Percentiles rank a stretch among this genome's conserved stretches.
phyloP scores from a whole-genome alignment of 192 early-diverging fungal genomes.

The Linnemannia zychae region DNA sequence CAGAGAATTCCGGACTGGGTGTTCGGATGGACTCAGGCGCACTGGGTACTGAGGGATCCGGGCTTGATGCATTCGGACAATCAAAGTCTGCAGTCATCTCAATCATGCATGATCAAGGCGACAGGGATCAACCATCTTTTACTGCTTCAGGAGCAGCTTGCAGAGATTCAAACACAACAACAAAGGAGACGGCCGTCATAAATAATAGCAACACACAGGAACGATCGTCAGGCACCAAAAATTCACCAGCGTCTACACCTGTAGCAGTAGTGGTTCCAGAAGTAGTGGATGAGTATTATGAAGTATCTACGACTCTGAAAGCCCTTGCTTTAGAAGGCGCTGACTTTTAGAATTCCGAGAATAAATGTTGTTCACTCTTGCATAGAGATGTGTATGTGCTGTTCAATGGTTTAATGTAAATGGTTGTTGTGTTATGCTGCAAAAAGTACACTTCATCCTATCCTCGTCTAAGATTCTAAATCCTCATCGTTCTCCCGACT shows the following conservation, averaged over 20 bases:
- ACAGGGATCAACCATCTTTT: not conserved
- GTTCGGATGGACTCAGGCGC: not conserved
- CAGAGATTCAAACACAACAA: not conserved
- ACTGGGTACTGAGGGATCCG: not conserved
- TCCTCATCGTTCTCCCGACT: not conserved
- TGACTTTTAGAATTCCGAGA: slow-evolving; percentile 23
- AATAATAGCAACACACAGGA: slow-evolving; percentile 8
- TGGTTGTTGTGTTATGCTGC: slow-evolving; percentile 11
- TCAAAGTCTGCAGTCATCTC: not conserved
- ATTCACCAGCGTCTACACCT: not conserved
- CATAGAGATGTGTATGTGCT: not conserved
- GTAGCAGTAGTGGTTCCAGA: slow-evolving; percentile 11
- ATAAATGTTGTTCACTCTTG: not conserved
- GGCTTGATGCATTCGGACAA: not conserved
- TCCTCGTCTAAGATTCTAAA: not conserved
- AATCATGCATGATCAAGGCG: not conserved
- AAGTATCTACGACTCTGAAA: slow-evolving; percentile 48
- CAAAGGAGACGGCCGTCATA: not conserved
- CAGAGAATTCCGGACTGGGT: slow-evolving; percentile 9
- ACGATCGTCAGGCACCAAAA: slow-evolving; percentile 4
- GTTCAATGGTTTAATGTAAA: slow-evolving; percentile 9
- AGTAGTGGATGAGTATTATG: slow-evolving; percentile 48
- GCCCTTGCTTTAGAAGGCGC: slow-evolving; percentile 51
- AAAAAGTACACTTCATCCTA: not conserved
- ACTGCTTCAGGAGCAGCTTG: not conserved